These are phyloP conservation scores for Aspergillus costaricaensis DNA, from an alignment of 2,329 filamentous ascomycete species.

Conservation along the genomic window DNA sequence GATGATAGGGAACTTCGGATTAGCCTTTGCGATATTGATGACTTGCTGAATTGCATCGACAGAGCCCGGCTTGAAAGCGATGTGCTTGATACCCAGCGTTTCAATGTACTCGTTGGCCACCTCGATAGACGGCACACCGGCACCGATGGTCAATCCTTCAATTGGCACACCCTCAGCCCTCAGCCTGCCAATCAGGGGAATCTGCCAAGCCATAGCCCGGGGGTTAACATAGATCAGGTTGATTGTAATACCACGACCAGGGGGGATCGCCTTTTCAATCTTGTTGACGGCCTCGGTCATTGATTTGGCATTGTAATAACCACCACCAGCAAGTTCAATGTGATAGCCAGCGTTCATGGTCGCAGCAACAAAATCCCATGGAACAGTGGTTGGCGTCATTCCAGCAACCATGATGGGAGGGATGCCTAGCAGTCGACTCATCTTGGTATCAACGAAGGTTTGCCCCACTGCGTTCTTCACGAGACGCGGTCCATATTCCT, in stretches of 20 bases:
- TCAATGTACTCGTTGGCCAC: slow-evolving; percentile 92
- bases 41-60: slow-evolving; percentile 84
- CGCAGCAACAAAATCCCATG: slow-evolving; percentile 87
- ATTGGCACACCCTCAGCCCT: slow-evolving; percentile 85
- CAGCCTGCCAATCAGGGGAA: slow-evolving; percentile 77
- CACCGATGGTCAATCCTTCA: slow-evolving; percentile 87
- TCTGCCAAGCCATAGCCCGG: slow-evolving; percentile 88
- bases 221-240: slow-evolving; percentile 93
- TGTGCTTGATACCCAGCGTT: slow-evolving; percentile 88
- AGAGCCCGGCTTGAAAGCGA: slow-evolving; percentile 89
- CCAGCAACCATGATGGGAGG: slow-evolving; percentile 86
- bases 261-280: slow-evolving; percentile 80
- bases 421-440: slow-evolving; percentile 81
- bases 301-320: slow-evolving; percentile 78
- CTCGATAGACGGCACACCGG: slow-evolving; percentile 89
- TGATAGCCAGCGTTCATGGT: slow-evolving; percentile 96
- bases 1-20: slow-evolving; percentile 84
- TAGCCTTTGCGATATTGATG: slow-evolving; percentile 89
- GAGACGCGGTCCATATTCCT: slow-evolving; percentile 90
- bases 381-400: slow-evolving; percentile 87
- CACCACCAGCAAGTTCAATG: slow-evolving; percentile 85
- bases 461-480: slow-evolving; percentile 86
- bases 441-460: slow-evolving; percentile 95
- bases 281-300: slow-evolving; percentile 83
- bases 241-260: slow-evolving; percentile 82